Evolutionary conservation across 805 yeast genomes (phyloP), one percentile per base, ranked within the genome.

Genomic region (Kazachstania bromeliacearum): DNA sequence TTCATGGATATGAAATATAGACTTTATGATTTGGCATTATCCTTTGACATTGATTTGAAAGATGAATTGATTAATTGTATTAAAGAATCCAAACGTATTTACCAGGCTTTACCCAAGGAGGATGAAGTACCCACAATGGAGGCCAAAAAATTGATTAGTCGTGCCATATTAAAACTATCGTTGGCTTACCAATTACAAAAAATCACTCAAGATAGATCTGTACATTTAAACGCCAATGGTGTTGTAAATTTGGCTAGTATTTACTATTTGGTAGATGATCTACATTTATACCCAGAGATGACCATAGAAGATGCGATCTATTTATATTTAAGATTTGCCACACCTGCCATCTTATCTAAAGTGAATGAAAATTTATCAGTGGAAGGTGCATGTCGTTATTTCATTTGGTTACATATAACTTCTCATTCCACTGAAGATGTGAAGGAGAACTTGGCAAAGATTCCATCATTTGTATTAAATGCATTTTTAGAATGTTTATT

Each of bases 21-120:
- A 34, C 54, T 63, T n/a, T 57, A 64, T 24, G 68, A 68, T 36
- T 61, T 85, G 40, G 70, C 81, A 0, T 50, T 66, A 22, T 74
- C 92, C 3, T 73, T 71, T 57, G 97, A 88, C 56, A 50, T 85
- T 35, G 74, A 79, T 35, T 59, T 77, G 9, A 59, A 58, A n/a
- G 47, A 49, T 1, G 56, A 58, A 16, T 67, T 79, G 30, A 41
- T 46, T 2, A 45, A 60, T 2, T 55, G 48, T 48, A 50, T 66
- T 7, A 46, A 52, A 3, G 64, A 64, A 23, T 57, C 77, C 2
- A 57, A 54, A 28, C 47, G 53, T 2, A 49, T 79, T 3, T 73
- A 80, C 33, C 47, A 47, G 5, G 47, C 55, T 8, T 30, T 57
- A 28, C 60, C 57, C 7, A 36, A 44, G 4, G 58, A 51, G 16